These are phyloP conservation scores for Phalaenopsis hybrid DNA, from an alignment of 116 monocot species.

Conservation along the genomic window DNA sequence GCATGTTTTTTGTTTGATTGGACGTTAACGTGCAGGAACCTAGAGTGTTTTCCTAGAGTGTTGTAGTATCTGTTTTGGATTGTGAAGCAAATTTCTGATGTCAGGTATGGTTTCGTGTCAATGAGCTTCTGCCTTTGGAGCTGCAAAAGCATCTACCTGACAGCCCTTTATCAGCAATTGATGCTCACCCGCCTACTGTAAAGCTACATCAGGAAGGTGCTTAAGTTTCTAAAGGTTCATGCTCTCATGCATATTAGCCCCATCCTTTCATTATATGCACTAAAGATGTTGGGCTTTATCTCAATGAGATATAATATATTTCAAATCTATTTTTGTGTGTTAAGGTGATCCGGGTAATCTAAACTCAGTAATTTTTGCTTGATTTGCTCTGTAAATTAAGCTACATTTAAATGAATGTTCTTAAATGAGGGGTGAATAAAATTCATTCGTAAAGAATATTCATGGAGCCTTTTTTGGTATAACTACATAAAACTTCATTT, in stretches of 20 bases:
- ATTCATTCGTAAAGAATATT: not conserved
- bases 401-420: not conserved
- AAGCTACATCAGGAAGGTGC: constrained; percentile 2
- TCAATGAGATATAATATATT: not conserved
- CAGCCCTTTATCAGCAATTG: constrained; percentile 16
- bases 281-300: not conserved
- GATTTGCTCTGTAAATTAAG: not conserved
- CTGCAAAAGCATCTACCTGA: constrained; percentile 72
- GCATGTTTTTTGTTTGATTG: constrained; percentile 90
- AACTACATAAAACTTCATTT: not conserved
- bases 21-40: constrained; percentile 60
- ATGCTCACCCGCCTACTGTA: constrained; percentile 10
- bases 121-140: constrained; percentile 56
- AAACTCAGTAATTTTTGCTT: not conserved
- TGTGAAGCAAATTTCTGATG: not conserved
- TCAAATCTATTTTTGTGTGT: not conserved
- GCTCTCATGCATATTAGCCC: not conserved
- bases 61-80: constrained; percentile 19
- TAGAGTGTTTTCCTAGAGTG: constrained; percentile 67
- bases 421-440: not conserved
- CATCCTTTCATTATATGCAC: not conserved
- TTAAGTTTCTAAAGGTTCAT: too few species aligned
- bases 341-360: not conserved
- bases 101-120: constrained; percentile 91
- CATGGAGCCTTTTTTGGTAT: not conserved